Percentiles rank a stretch among this genome's conserved stretches.
Conservation (phyloP, 1,284 basidiomycete genomes). For the Pterulicium gracile region DNA sequence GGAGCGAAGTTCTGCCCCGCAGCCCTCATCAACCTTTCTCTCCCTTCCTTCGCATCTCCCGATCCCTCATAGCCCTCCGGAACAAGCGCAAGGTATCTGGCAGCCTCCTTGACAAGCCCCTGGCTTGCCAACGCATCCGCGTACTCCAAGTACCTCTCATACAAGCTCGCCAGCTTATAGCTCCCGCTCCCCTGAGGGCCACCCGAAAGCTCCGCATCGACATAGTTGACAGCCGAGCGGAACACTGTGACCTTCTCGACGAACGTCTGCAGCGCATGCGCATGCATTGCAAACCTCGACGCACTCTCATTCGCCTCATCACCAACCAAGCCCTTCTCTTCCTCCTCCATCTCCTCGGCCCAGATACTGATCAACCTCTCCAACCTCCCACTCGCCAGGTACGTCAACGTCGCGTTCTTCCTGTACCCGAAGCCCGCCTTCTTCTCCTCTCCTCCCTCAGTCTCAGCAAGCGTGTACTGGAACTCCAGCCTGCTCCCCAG, state of each 20-base stretch:
- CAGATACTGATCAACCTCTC: constrained; percentile 90
- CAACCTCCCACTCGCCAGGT: constrained; percentile 82
- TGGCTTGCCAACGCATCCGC: constrained; percentile 88
- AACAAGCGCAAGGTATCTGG: constrained; percentile 72
- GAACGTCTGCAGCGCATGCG: constrained; percentile 85
- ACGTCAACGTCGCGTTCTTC: constrained; percentile 88
- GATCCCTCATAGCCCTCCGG: constrained; percentile 72
- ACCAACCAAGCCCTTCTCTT: constrained; percentile 49
- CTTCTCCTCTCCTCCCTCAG: constrained; percentile 31
- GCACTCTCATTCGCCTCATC: constrained; percentile 34
- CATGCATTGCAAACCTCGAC: constrained; percentile 79
- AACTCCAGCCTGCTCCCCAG: constrained; percentile 87
- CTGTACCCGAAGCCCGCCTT: constrained; percentile 48
- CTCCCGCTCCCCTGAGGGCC: constrained; percentile 41
- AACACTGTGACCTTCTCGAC: constrained; percentile 97
- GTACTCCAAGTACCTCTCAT: constrained; percentile 94
- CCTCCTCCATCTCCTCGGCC: constrained; percentile 86
- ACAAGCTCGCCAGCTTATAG: constrained; percentile 81
- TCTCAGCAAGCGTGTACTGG: constrained; percentile 53
- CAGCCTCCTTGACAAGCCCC: constrained; percentile 78
- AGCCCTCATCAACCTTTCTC: constrained; percentile 50
- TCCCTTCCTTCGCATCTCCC: constrained; percentile 42
- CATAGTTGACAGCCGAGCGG: constrained; percentile 81
- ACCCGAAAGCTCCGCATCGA: constrained; percentile 64
- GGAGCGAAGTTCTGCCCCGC: constrained; percentile 23